Evolutionary conservation across 352 stramenopile species (phyloP).

Genomic region (Pythium folliculosum): DNA sequence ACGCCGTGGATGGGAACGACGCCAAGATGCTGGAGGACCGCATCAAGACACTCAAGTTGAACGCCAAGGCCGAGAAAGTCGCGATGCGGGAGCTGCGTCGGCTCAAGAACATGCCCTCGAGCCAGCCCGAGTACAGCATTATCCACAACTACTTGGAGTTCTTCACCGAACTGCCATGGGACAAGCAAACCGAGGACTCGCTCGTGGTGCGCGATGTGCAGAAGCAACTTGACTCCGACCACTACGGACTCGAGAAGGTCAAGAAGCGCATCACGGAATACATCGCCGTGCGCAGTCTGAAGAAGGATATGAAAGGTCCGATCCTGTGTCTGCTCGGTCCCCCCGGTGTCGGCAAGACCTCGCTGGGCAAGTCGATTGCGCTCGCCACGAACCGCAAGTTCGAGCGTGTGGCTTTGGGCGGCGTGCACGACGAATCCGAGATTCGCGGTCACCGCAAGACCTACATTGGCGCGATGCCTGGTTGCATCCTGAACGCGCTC

Average conservation of each 20-base stretch:
- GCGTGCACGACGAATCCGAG: conserved; percentile 82
- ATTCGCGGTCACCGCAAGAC: conserved; percentile 87
- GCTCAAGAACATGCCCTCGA: conserved; percentile 76
- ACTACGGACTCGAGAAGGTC: conserved; percentile 83
- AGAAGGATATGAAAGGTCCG: conserved; percentile 80
- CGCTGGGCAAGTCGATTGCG: conserved; percentile 79
- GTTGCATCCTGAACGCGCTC: conserved; percentile 80
- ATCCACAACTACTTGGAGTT: conserved; percentile 86
- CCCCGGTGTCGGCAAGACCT: conserved; percentile 85
- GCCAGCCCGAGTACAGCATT: conserved; percentile 77
- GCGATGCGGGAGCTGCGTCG: conserved; percentile 60
- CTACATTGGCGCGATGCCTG: conserved; percentile 87
- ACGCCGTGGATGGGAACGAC: conserved; percentile 43
- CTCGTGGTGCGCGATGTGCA: conserved; percentile 57
- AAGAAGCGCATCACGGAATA: conserved; percentile 89
- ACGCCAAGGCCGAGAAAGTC: conserved; percentile 59
- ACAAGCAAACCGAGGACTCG: conserved; percentile 50
- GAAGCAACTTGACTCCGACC: conserved; percentile 69
- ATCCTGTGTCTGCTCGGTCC: conserved; percentile 89
- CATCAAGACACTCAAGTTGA: conserved; percentile 49
- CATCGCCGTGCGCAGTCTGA: conserved; percentile 81
- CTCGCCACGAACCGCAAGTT: conserved; percentile 75
- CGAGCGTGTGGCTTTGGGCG: conserved; percentile 72
- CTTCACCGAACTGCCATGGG: conserved; percentile 76
- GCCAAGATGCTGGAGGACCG: conserved; percentile 65